Percentiles rank a stretch among this genome's conserved stretches.
Conservation (phyloP, 176 grass and related monocot genomes). For the Eremochloa ophiuroides region DNA sequence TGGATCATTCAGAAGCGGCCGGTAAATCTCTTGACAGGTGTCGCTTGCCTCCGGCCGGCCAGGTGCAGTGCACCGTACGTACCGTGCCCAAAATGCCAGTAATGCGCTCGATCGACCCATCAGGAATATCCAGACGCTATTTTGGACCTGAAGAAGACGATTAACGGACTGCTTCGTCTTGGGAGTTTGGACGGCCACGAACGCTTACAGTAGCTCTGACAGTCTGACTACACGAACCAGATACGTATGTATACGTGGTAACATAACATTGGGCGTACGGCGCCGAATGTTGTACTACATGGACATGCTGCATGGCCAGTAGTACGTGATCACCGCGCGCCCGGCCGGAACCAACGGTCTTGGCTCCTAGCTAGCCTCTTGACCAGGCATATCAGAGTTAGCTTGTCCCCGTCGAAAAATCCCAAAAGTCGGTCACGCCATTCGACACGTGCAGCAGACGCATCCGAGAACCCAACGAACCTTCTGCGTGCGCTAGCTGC, state of each 20-base stretch:
- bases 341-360: background rate
- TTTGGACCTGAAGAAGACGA: constrained; percentile 1
- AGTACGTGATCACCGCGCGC: too few relatives aligned
- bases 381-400: background rate
- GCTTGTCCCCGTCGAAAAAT: background rate
- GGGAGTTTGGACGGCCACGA: too few relatives aligned
- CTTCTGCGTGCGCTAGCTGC: background rate
- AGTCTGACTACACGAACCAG: too few relatives aligned
- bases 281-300: too few relatives aligned
- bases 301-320: too few relatives aligned
- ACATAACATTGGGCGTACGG: too few relatives aligned
- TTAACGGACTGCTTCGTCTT: too few relatives aligned
- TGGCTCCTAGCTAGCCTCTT: background rate
- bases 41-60: background rate
- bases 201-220: too few relatives aligned
- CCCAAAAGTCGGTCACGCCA: background rate
- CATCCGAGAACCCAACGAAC: background rate
- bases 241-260: too few relatives aligned
- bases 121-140: background rate
- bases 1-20: background rate
- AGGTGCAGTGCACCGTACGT: constrained; percentile 16
- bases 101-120: background rate
- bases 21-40: background rate
- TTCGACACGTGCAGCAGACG: background rate
- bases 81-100: background rate